phyloP scores from a whole-genome alignment of 129 eudicot species.

The Flaveria robusta region DNA sequence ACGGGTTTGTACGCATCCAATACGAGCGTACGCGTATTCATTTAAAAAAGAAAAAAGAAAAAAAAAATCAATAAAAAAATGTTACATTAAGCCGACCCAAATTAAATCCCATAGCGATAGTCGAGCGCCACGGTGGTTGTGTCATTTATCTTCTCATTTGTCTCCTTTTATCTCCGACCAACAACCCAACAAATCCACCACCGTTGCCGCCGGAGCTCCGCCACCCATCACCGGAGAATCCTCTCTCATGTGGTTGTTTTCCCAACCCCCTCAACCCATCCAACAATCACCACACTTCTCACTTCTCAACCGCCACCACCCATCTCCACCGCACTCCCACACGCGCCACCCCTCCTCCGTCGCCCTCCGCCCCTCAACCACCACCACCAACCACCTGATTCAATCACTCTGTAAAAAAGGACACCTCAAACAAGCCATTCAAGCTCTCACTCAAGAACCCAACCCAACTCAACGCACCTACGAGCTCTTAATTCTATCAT shows the following conservation, averaged over 20 bases:
- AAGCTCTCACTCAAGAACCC: constrained; percentile 56
- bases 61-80: not conserved
- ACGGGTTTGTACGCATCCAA: no score
- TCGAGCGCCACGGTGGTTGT: constrained; percentile 27
- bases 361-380: constrained; percentile 45
- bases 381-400: constrained; percentile 58
- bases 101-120: constrained; percentile 5
- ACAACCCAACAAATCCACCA: not conserved
- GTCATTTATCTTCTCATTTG: constrained; percentile 25
- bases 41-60: not conserved
- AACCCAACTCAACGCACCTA: constrained; percentile 79
- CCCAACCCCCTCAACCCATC: constrained; percentile 50
- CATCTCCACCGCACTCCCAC: constrained; percentile 34
- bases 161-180: not conserved
- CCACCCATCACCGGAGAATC: constrained; percentile 25
- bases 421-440: constrained; percentile 70
- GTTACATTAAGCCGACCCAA: not conserved
- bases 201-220: constrained; percentile 16
- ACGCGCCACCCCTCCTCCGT: constrained; percentile 40
- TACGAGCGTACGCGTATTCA: no score
- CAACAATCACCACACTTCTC: constrained; percentile 48
- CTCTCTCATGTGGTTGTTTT: constrained; percentile 58
- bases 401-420: constrained; percentile 74
- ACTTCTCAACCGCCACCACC: constrained; percentile 27
- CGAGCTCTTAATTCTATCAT: constrained; percentile 73